These are phyloP conservation scores for Xerocomus amazonicus DNA, from an alignment of 1,284 basidiomycete genomes.

Conservation along the genomic window DNA sequence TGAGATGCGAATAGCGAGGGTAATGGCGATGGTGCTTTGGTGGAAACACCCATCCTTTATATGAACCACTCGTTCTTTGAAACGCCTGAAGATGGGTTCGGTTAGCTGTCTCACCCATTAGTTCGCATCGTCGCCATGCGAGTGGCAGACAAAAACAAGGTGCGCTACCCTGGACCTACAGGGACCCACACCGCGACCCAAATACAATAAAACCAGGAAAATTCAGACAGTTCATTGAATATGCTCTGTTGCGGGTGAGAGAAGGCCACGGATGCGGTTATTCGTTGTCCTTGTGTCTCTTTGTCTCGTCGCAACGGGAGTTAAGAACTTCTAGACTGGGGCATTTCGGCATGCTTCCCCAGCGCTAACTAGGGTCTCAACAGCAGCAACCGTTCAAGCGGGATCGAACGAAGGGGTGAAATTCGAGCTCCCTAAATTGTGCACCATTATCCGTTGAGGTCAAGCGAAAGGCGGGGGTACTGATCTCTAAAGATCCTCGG, in stretches of 20 bases:
- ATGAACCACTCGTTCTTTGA: slow-evolving; percentile 6
- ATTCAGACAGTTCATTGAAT: background rate
- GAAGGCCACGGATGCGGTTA: background rate
- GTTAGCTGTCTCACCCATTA: background rate
- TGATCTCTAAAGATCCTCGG: too few species aligned
- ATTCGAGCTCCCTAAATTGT: too few species aligned
- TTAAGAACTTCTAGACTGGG: background rate
- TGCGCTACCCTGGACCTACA: slow-evolving; percentile 18
- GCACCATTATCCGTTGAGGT: too few species aligned
- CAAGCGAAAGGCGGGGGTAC: too few species aligned
- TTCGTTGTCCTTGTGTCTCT: slow-evolving; percentile 9
- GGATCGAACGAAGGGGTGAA: too few species aligned
- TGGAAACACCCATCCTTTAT: slow-evolving; percentile 11
- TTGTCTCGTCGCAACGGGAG: slow-evolving; percentile 12
- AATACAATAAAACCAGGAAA: slow-evolving; percentile 12
- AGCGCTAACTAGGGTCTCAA: background rate
- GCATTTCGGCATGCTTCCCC: background rate
- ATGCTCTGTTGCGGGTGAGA: background rate
- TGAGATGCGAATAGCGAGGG: background rate
- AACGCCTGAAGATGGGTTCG: slow-evolving; percentile 3
- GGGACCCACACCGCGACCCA: slow-evolving; percentile 21
- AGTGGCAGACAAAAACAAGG: slow-evolving; percentile 19
- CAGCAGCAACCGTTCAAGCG: too few species aligned
- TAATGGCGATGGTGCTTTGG: background rate
- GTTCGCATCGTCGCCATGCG: slow-evolving; percentile 14